Base-by-base conservation (phyloP, 2,329 filamentous ascomycete species). In the Dactylella cylindrospora region DNA sequence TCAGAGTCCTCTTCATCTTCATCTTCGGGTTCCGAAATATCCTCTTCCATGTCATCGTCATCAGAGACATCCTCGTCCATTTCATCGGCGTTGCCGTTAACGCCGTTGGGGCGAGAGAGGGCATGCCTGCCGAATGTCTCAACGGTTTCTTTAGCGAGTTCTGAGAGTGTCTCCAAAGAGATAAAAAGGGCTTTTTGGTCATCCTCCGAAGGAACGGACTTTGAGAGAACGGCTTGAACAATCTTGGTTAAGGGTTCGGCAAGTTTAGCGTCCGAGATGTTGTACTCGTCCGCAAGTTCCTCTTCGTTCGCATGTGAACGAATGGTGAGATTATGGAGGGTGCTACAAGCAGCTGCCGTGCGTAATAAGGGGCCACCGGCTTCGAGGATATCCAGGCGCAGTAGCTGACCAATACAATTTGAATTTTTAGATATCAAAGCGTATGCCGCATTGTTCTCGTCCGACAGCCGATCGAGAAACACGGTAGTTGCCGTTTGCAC, bases 401-500 rank as follows among this genome's bases (percentile, higher is more conserved):
- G 32, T 7, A 62, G 38, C 25, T 39, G 22, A 3, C 20, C 10
- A 13, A 54, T 26, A 13, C 40, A 13, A 8, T 31, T 19, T 2
- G 32, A 17, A 12, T 62, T 38, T 15, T 50, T n/a, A 6, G 43
- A 36, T 17, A 62, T 74, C 66, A 81, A 73, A 1, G 76, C 77
- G 15, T 84, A 76, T 3, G 74, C 68, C 20, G 74, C 69, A 65
- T 83, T 84, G 57, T 85, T 83, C 67, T 85, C 82, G 29, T 69
- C 69, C 3, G 68, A 69, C 8, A 70, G 39, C 15, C 65, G 33
- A 29, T 68, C 64, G 3, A 70, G 45, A 36, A 65, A 67, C 26
- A 67, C 64, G 5, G 61, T 41, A 15, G 66, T 65, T 9, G 39
- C 54, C 15, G 61, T 62, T 43, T 66, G 64, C 12, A 67, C 59